phyloP scores from a whole-genome alignment of 1,139 yeast genomes.

The Pichia sorboxylosa region DNA sequence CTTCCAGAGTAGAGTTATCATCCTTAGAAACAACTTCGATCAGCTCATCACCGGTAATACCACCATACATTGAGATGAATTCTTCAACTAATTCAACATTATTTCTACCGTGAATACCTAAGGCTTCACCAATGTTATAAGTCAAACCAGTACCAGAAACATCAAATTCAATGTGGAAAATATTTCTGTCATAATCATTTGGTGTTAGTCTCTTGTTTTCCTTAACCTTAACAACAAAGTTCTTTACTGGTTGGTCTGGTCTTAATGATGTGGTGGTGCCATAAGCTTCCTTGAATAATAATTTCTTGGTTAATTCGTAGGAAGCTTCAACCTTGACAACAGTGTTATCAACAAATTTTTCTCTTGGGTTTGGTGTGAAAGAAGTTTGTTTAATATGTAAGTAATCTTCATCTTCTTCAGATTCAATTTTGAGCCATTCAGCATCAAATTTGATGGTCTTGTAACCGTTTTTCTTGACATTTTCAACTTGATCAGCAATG shows the following conservation, averaged over 20 bases:
- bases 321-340: constrained; percentile 25
- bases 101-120: constrained; percentile 91
- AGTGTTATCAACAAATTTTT: constrained; percentile 32
- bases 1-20: constrained; percentile 44
- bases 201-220: constrained; percentile 94
- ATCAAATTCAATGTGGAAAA: constrained; percentile 94
- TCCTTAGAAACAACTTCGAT: constrained; percentile 68
- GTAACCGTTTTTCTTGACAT: constrained; percentile 39
- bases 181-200: constrained; percentile 77
- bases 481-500: constrained; percentile 53
- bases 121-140: constrained; percentile 92
- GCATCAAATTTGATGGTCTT: constrained; percentile 30
- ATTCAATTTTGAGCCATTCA: constrained; percentile 30
- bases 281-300: constrained; percentile 77
- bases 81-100: constrained; percentile 49
- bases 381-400: constrained; percentile 41
- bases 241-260: constrained; percentile 83
- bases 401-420: constrained; percentile 16
- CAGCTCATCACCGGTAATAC: constrained; percentile 50
- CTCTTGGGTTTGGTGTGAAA: constrained; percentile 48
- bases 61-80: constrained; percentile 55
- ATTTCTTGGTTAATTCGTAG: constrained; percentile 53
- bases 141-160: constrained; percentile 81
- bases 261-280: constrained; percentile 46
- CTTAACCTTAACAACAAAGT: constrained; percentile 80